These are phyloP conservation scores for Boletus mariae DNA, from an alignment of 1,284 basidiomycete species.

Conservation along the genomic window DNA sequence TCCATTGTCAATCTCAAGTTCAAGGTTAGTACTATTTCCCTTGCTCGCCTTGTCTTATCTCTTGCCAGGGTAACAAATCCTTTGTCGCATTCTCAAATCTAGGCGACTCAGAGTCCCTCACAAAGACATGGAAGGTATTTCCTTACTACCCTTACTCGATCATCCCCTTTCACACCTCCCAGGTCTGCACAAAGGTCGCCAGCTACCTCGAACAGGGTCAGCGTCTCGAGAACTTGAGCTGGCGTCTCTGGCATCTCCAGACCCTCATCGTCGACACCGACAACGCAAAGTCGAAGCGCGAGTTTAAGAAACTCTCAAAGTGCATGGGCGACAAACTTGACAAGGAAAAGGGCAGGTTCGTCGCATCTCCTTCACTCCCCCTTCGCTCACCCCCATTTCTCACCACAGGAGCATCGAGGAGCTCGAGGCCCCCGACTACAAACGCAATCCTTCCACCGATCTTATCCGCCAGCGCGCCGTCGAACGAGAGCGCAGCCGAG, in stretches of 20 bases:
- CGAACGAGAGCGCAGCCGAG: slow-evolving; percentile 74
- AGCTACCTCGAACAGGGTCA: slow-evolving; percentile 83
- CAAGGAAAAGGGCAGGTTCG: slow-evolving; percentile 81
- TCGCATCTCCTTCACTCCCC: slow-evolving; percentile 14
- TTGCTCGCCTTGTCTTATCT: too few species aligned
- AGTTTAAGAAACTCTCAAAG: slow-evolving; percentile 81
- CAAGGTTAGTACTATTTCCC: slow-evolving; percentile 42
- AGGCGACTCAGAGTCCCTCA: slow-evolving; percentile 73
- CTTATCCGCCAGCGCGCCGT: slow-evolving; percentile 72
- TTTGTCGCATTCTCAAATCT: slow-evolving; percentile 86
- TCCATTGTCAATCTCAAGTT: slow-evolving; percentile 84
- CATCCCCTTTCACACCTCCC: slow-evolving; percentile 5
- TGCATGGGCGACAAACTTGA: slow-evolving; percentile 83
- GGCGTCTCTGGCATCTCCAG: slow-evolving; percentile 85
- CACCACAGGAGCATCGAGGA: slow-evolving; percentile 67
- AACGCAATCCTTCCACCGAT: slow-evolving; percentile 66
- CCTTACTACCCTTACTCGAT: slow-evolving; percentile 2
- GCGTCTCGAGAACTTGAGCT: slow-evolving; percentile 81
- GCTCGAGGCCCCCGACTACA: slow-evolving; percentile 75
- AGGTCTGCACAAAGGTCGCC: slow-evolving; percentile 84
- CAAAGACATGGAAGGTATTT: slow-evolving; percentile 80
- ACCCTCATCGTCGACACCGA: slow-evolving; percentile 83
- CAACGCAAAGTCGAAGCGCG: slow-evolving; percentile 79
- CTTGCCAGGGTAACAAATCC: slow-evolving; percentile 76
- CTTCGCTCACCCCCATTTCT: slow-evolving; percentile 28